Base-by-base conservation (phyloP, 2,329 filamentous ascomycete species). In the Fusarium staphyleae region DNA sequence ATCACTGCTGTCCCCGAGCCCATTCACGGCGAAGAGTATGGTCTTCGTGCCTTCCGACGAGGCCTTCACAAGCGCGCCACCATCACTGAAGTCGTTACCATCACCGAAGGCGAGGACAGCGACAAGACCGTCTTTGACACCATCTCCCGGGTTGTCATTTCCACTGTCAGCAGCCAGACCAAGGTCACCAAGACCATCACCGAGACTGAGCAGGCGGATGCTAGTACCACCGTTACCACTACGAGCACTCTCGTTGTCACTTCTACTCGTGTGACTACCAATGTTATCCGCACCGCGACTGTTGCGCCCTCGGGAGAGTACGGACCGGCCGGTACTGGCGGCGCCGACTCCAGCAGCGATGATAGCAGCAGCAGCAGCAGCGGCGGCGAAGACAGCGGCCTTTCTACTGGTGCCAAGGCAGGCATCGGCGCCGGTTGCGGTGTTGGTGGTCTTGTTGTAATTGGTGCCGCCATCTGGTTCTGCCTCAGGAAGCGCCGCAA, bases 401-500 rank as follows among this genome's bases (percentile, higher is more conserved):
- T 78, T 9, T 74, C 72, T 1, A 75, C 70, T 6, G 76, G 75
- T 22, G 76, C 75, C 55, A 77, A 78, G 71, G 74, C 73, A 35
- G 76, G 76, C 47, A 78, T 78, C 30, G 76, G 76, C 46, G 72
- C 71, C 16, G 76, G 73, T 43, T 72, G 68, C 14, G 75, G 70
- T 55, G 64, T 75, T 16, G 76, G 58, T 44, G 76, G 65, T 15
- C 66, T 77, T 9, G 55, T 66, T 29, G n/a, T 74, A 48, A 48
- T 75, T 36, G 69, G 50, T 35, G 64, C 52, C 15, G 48, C 70
- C 36, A 28, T 69, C 34, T 72, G 69, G 62, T 68, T 70, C 60
- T 69, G 67, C 55, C 45, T 71, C 44, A 65, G 66, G 53, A 64
- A 66, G 49, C 69, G 74, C 52, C 66, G 70, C 56, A 64, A 65